A percentile compares a stretch with the other conserved stretches of the same genome.
These are phyloP conservation scores for Leptodermis oblonga DNA, from an alignment of 257 asterid species.

Conservation along the genomic window DNA sequence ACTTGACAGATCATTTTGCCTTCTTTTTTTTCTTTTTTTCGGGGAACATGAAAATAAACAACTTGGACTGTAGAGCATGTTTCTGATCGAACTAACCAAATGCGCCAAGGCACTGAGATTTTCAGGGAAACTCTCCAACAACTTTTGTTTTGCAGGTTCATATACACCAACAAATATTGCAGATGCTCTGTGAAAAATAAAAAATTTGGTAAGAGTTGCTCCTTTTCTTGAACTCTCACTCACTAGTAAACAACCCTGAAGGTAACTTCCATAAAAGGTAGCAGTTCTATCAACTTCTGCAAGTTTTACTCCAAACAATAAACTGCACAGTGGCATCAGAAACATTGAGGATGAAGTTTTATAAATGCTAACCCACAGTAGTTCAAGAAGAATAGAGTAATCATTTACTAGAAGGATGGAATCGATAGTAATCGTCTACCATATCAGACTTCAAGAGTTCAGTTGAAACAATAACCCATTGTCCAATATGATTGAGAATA, in stretches of 20 bases:
- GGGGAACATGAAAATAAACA: no score
- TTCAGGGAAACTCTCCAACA: slow-evolving; percentile 50
- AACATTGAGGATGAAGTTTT: neutral
- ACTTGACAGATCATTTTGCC: neutral
- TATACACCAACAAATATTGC: slow-evolving; percentile 69
- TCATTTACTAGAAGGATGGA: neutral
- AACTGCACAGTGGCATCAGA: neutral
- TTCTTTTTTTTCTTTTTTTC: neutral
- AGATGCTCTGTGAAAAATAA: slow-evolving; percentile 50
- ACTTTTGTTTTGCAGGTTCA: slow-evolving; percentile 58
- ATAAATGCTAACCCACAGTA: neutral
- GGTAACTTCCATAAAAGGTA: neutral
- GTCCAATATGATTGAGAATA: neutral
- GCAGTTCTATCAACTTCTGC: neutral
- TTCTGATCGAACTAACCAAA: slow-evolving; percentile 38
- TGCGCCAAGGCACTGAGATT: slow-evolving; percentile 61
- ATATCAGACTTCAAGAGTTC: neutral
- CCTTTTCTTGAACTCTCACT: neutral
- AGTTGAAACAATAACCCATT: neutral
- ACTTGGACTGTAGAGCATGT: slow-evolving; percentile 1
- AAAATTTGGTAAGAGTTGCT: neutral
- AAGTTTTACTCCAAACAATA: neutral
- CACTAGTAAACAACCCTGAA: neutral
- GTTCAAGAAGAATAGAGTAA: neutral
- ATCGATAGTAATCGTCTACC: neutral